Conservation (phyloP, 768 basidiomycete genomes). For the Dacryopinax spathularia region DNA sequence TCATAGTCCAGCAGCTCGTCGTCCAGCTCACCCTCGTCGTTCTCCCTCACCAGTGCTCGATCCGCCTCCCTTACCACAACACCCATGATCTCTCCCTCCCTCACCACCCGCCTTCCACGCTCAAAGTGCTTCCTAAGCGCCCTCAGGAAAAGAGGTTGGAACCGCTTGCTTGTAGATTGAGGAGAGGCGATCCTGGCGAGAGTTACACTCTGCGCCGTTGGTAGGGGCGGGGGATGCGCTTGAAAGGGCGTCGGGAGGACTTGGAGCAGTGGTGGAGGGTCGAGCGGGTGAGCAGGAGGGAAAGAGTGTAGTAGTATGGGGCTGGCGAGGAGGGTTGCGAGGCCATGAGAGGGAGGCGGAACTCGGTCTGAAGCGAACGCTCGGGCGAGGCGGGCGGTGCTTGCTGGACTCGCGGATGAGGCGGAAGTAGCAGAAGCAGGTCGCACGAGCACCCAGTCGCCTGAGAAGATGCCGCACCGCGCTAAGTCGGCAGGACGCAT, state of each 20-base stretch:
- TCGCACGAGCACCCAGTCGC: neutral
- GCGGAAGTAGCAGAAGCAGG: neutral
- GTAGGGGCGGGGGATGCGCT: constrained; percentile 42
- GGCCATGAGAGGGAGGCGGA: neutral
- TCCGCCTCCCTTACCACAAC: constrained; percentile 46
- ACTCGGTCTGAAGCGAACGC: neutral
- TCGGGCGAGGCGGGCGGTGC: neutral
- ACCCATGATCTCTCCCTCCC: constrained; percentile 59
- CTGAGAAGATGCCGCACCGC: neutral
- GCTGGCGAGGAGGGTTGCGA: neutral
- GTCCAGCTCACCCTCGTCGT: constrained; percentile 12
- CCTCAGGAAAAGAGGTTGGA: constrained; percentile 46
- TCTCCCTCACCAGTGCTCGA: constrained; percentile 11
- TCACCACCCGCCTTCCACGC: constrained; percentile 39
- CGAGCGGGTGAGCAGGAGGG: neutral
- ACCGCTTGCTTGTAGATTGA: constrained; percentile 45
- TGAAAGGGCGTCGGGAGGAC: constrained; percentile 49
- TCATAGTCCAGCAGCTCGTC: constrained; percentile 9
- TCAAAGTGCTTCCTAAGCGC: constrained; percentile 54
- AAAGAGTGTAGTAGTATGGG: neutral
- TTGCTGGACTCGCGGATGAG: too few relatives aligned
- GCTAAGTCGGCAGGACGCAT: neutral
- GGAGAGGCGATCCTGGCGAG: constrained; percentile 73
- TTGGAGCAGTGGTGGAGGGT: constrained; percentile 15
- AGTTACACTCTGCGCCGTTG: constrained; percentile 53